Conservation (phyloP, 768 basidiomycete genomes). For the Gymnopilus dilepis region DNA sequence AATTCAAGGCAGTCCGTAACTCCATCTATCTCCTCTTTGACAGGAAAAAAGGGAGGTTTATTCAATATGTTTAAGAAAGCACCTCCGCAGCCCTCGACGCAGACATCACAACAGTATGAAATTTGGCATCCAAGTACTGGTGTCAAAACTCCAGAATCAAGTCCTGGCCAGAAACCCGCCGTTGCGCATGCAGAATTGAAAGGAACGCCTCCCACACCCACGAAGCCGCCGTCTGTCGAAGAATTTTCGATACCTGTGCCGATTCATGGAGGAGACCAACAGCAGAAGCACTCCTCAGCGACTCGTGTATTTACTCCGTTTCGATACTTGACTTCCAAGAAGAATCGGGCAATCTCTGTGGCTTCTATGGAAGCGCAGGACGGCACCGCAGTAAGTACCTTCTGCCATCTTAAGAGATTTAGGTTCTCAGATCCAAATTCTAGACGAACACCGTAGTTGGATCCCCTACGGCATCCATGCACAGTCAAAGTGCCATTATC, state of each 20-base stretch:
- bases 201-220: not conserved
- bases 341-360: conserved; percentile 71
- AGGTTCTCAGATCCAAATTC: conserved; percentile 15
- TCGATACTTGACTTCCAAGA: conserved; percentile 60
- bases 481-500: conserved; percentile 56
- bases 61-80: conserved; percentile 40
- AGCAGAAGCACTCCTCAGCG: conserved; percentile 42
- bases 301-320: conserved; percentile 66
- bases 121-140: conserved; percentile 29
- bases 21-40: conserved; percentile 44
- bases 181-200: not conserved
- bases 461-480: conserved; percentile 73
- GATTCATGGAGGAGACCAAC: conserved; percentile 35
- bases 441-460: conserved; percentile 76
- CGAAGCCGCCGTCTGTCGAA: conserved; percentile 6
- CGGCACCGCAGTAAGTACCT: conserved; percentile 73
- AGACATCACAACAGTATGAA: conserved; percentile 27
- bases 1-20: conserved; percentile 44
- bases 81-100: conserved; percentile 19
- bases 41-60: conserved; percentile 42
- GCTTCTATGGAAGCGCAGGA: conserved; percentile 81
- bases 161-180: conserved; percentile 20
- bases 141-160: conserved; percentile 25
- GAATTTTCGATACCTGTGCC: conserved; percentile 36
- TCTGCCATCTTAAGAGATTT: conserved; percentile 7